Base-by-base conservation (phyloP, 2,329 filamentous ascomycete species). In the Xylariaceae sp. region DNA sequence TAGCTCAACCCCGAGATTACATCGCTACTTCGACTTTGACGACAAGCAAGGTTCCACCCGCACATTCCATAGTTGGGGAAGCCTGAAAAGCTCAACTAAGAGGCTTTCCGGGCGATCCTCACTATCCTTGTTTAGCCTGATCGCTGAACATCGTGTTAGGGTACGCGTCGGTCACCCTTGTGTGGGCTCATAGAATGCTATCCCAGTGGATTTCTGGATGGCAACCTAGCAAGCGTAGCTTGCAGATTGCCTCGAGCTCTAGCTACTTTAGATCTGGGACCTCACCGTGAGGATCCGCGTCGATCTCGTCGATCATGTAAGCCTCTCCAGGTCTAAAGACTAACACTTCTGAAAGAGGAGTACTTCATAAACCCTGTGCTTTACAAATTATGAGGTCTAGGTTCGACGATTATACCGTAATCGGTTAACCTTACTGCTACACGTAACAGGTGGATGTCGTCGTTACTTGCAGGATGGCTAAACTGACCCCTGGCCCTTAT, bases 1-100 rank as follows among this genome's bases (percentile, higher is more conserved):
- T 23, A 46, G 18, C 40, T 49, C 41, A 43, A 21, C 52, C 43
- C 56, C 54, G 54, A 62, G 29, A 57, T 52, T 48, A 44, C 54
- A 53, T 50, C 26, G 16, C 40, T 20, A 16, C 37, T 20, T 32
- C 20, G 29, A 41, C 26, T 26, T 23, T n/a, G 20, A 26, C 19
- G 21, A 41, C 40, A 41, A 37, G 20, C 32, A 21, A 44, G 19
- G 16, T 32, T 20, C 50, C 41, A 10, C 41, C 26, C 20, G 44
- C n/a, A 26, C 14, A 32, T 7, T n/a, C 32, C n/a, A 45, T 44
- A 45, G 40, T 41, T 44, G 3, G 41, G 19, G 7, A 50, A n/a
- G 32, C 37, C 44, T 5, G 41, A 18, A 5, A 48, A 14, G 12
- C 12, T 50, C 41, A 20, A 54, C 37, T 23, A 41, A 40, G 21